These are phyloP conservation scores for Lentithecium fluviatile DNA, from an alignment of 495 filamentous ascomycete genomes.

Conservation along the genomic window DNA sequence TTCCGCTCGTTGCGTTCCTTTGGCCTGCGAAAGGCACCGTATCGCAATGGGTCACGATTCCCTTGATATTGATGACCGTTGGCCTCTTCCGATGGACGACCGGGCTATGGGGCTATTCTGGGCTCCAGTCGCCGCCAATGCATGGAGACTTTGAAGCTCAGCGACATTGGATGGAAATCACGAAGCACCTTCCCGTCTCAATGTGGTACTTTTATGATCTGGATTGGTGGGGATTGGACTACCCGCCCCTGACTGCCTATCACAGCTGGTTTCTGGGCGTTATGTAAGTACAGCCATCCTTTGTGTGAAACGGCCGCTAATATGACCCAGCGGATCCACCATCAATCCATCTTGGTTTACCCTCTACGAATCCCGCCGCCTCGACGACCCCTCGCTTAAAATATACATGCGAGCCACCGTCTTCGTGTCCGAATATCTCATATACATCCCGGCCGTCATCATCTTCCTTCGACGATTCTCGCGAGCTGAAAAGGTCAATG, in stretches of 20 bases:
- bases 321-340: conserved; percentile 57
- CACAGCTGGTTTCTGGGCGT: conserved; percentile 93
- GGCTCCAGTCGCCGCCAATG: conserved; percentile 80
- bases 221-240: conserved; percentile 96
- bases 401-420: conserved; percentile 94
- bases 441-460: conserved; percentile 81
- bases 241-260: conserved; percentile 95
- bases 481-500: conserved; percentile 65
- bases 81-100: conserved; percentile 92
- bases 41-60: conserved; percentile 91
- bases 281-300: conserved; percentile 53
- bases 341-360: conserved; percentile 87
- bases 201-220: conserved; percentile 98
- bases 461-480: conserved; percentile 79
- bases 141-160: conserved; percentile 97
- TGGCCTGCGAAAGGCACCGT: conserved; percentile 81
- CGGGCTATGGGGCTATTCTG: conserved; percentile 91
- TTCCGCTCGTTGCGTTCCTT: conserved; percentile 85
- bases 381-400: conserved; percentile 76
- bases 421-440: conserved; percentile 81
- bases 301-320: conserved; percentile 26
- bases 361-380: conserved; percentile 77
- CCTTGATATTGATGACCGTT: conserved; percentile 82
- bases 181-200: conserved; percentile 78
- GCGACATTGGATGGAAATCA: conserved; percentile 98